Conservation (phyloP, 352 stramenopile genomes). For the Globisporangium radiosum region DNA sequence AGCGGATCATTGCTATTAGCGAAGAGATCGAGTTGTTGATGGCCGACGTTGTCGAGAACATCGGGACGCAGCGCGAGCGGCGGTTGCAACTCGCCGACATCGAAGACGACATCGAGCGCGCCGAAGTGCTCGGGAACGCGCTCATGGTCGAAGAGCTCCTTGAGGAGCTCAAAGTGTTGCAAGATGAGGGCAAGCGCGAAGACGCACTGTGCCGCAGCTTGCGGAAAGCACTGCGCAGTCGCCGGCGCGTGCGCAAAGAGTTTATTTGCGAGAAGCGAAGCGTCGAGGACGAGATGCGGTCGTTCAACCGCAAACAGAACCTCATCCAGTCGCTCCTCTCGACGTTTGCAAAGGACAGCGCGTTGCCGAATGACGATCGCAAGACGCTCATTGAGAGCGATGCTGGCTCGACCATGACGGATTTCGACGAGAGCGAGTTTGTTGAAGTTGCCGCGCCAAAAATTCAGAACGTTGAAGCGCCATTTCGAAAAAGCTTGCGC, state of each 20-base stretch:
- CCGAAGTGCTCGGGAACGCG: constrained; percentile 42
- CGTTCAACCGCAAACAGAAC: constrained; percentile 49
- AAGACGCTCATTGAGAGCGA: constrained; percentile 34
- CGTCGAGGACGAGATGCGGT: constrained; percentile 37
- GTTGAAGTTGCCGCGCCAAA: too few species aligned
- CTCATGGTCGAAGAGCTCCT: constrained; percentile 40
- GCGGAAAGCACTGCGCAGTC: constrained; percentile 32
- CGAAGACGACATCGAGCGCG: constrained; percentile 46
- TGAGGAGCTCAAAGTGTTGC: constrained; percentile 38
- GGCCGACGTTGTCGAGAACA: constrained; percentile 44
- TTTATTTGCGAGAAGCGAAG: constrained; percentile 26
- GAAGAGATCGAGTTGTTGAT: constrained; percentile 52
- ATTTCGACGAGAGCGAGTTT: constrained; percentile 16
- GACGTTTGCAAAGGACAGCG: constrained; percentile 31
- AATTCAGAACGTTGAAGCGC: too few species aligned
- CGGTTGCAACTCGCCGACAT: constrained; percentile 36
- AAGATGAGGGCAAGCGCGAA: constrained; percentile 40
- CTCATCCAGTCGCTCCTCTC: constrained; percentile 51
- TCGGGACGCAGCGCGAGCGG: constrained; percentile 38
- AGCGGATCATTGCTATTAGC: constrained; percentile 29
- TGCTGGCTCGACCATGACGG: constrained; percentile 21
- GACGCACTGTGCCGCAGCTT: constrained; percentile 38
- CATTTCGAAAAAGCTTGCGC: not conserved
- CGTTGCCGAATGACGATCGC: constrained; percentile 1
- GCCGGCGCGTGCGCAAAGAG: constrained; percentile 25